Base-by-base conservation (phyloP, 192 early-diverging fungal species). In the Neocallimastix lanati region DNA sequence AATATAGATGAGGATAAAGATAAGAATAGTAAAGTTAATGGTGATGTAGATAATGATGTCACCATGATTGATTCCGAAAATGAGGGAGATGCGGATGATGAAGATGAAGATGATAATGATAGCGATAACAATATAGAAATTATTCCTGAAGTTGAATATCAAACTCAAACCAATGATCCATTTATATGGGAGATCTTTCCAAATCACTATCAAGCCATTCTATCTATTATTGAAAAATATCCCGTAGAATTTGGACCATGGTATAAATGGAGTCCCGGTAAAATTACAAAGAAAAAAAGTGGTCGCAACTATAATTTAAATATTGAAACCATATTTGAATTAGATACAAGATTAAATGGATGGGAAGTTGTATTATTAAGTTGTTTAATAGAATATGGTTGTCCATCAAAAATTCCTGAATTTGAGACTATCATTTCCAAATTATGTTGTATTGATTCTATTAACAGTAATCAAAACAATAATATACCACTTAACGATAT, bases 321-420 rank as follows among this genome's bases (percentile, higher is more conserved):
- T 29, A 76, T 77, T 4, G 76, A 38, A 78, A n/a, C 18, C 15
- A 67, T 76, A 14, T 18, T 28, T 18, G 77, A 78, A 35, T 38
- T 81, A 27, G 29, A 67, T 29, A 76, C 28, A 35, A 77, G 85
- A 30, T 78, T 87, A 15, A 85, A 84, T 76, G 88, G 85, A 0
- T 89, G 88, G 88, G 82, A 86, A 37, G 82, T 87, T 78, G 88
- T 85, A 5, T 80, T 89, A n/a, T 80, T 86, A 29, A 86, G 88
- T 28, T 80, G 85, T 29, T 35, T 89, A 14, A 5, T 67, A n/a
- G 50, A 67, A 67, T 67, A 67, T n/a, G 50, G 50, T 11, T 67
- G 50, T 67, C 50, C 50, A 25, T 67, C 50, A 25, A 67, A 67
- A 67, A 67, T 67, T 67, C 50, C 50, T 67, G 50, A n/a, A n/a